A percentile compares a stretch with the other conserved stretches of the same genome.
phyloP scores from a whole-genome alignment of 1,284 basidiomycete genomes.

The Singerocomus inundabilis region DNA sequence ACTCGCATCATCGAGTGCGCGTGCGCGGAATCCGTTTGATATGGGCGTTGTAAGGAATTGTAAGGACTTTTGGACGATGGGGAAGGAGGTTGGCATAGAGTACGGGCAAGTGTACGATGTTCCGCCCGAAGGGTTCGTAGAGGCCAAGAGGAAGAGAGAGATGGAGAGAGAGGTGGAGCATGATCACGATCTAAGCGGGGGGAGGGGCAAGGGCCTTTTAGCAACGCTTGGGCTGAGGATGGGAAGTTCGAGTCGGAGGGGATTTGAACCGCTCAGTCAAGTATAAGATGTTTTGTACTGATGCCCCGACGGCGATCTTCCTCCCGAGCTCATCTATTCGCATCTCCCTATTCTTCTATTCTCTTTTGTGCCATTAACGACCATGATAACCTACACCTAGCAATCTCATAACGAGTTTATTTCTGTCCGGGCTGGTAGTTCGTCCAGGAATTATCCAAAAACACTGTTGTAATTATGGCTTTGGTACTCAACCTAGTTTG shows the following conservation, averaged over 20 bases:
- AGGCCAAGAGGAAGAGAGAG: slow-evolving; percentile 59
- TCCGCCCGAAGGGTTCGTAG: slow-evolving; percentile 76
- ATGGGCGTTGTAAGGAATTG: slow-evolving; percentile 84
- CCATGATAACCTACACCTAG: background rate
- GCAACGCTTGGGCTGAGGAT: slow-evolving; percentile 41
- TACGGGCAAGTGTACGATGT: slow-evolving; percentile 91
- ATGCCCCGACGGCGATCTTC: too few species aligned
- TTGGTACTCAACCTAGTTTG: too few species aligned
- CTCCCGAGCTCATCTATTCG: background rate
- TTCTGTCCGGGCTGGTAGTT: background rate
- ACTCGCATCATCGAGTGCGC: slow-evolving; percentile 28
- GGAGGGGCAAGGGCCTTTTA: slow-evolving; percentile 43
- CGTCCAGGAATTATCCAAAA: background rate
- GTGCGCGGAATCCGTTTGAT: slow-evolving; percentile 88
- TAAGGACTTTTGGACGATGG: slow-evolving; percentile 92
- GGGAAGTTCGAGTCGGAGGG: slow-evolving; percentile 35
- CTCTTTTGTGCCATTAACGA: background rate
- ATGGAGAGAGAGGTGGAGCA: slow-evolving; percentile 42
- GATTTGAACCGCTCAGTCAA: slow-evolving; percentile 38
- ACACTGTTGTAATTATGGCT: too few species aligned
- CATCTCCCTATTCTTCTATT: background rate
- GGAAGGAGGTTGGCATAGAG: slow-evolving; percentile 82
- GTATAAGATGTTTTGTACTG: slow-evolving; percentile 16
- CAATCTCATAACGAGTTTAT: background rate
- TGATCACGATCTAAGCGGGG: slow-evolving; percentile 44